Percentiles rank a stretch among this genome's conserved stretches.
Conservation (phyloP, 1,284 basidiomycete species). For the Calocybe gambosa region DNA sequence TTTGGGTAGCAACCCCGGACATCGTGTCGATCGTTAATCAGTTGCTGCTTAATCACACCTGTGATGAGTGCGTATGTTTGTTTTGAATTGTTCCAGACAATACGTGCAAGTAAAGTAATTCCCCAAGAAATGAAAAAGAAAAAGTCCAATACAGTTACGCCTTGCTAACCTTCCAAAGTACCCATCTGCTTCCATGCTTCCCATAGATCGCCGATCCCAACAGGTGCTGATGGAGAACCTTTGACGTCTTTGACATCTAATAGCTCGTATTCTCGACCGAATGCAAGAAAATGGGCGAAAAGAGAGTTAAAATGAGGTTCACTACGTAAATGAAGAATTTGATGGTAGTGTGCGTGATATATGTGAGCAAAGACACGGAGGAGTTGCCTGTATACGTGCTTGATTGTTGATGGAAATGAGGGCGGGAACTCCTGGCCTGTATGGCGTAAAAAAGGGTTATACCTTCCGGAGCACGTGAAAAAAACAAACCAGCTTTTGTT, state of each 20-base stretch:
- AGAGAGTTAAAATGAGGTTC: conserved; percentile 98
- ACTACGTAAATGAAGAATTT: conserved; percentile 89
- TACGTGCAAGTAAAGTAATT: background rate
- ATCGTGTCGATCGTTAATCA: conserved; percentile 10
- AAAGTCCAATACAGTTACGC: background rate
- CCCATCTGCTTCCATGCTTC: conserved; percentile 83
- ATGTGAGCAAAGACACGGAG: conserved; percentile 97
- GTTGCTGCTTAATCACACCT: background rate
- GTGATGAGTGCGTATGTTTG: conserved; percentile 5
- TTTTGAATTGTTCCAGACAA: background rate
- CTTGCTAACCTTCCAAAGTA: conserved; percentile 34
- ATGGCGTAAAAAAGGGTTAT: conserved; percentile 2
- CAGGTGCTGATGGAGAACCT: conserved; percentile 53
- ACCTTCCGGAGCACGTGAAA: background rate
- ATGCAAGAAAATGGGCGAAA: conserved; percentile 95
- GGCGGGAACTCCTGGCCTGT: conserved; percentile 87
- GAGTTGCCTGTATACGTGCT: conserved; percentile 96
- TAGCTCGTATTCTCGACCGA: conserved; percentile 89
- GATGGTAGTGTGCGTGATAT: conserved; percentile 91
- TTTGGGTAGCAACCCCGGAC: conserved; percentile 6
- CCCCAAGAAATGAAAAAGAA: background rate
- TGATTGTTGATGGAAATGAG: conserved; percentile 87
- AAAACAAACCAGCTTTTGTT: conserved; percentile 76
- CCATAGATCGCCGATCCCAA: conserved; percentile 81
- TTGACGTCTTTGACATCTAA: conserved; percentile 88